Base-by-base conservation (phyloP, 352 stramenopile species). In the Globisporangium ultimum region DNA sequence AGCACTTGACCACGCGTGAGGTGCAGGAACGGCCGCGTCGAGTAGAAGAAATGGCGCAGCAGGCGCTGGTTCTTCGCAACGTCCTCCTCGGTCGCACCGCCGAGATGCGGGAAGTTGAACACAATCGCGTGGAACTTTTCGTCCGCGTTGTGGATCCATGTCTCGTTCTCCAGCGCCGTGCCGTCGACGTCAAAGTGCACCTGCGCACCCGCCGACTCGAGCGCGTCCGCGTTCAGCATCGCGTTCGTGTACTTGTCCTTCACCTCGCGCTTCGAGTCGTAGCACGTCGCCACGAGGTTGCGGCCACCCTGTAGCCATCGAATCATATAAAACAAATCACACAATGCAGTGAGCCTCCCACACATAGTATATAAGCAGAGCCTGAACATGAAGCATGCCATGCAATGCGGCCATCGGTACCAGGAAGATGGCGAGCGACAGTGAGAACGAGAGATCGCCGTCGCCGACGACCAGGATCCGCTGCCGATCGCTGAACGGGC, bases 41-140 rank as follows among this genome's bases (percentile, higher is more conserved):
- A 89, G 53, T 74, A 82, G 57, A 95, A 95, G 61, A 96, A 96
- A 14, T 74, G 54, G 24, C 70, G 72, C 54, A 96, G 58, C 43
- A 96, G 62, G 24, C 76, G 68, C 60, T 93, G 87, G 67, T 96
- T 96, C 61, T 89, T 93, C 17, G 65, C 72, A 18, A 96, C 80
- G 61, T 93, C 87, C 43, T 85, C 84, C 45, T 93, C 80, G 2
- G 87, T 94, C 8, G 83, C 77, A 18, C 87, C 87, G 45, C 87
- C 87, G 11, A 96, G 63, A 58, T 96, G 87, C 15, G 87, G 87
- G 57, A 96, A 96, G 55, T 96, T 96, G 60, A 96, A 96, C 14
- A 84, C 75, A 28, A 94, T 77, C 18, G 70, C 58, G 38, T 93
- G 76, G 69, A 93, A 94, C 12, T 64, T 68, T 18, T 75, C 58